Base-by-base conservation (phyloP, 2,329 filamentous ascomycete genomes). In the Colletotrichum lindemuthianum region DNA sequence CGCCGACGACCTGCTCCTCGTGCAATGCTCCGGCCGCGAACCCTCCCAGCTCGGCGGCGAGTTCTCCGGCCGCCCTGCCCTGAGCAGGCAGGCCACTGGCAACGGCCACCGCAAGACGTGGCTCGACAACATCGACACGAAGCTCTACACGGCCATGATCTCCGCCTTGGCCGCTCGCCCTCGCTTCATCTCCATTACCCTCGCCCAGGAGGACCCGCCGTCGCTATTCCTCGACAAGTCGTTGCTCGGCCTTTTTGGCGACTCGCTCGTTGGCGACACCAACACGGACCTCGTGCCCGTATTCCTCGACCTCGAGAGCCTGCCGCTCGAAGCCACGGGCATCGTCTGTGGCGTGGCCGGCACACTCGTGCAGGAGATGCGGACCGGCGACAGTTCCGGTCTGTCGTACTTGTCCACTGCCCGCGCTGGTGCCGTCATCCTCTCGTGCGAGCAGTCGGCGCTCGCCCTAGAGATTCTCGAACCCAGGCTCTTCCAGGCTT, bases 301-400 rank as follows among this genome's bases (percentile, higher is more conserved):
- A 70, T 95, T 93, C 63, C 84, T 99, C 4, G 93, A 98, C 71
- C 84, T 99, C 33, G 88, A 87, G 16, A 88, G 88, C 45, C 81
- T 98, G 44, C 92, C 95, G 0, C 84, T 95, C 45, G 93, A 97
- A 75, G 93, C 93, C 8, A 97, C 94, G 0, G 95, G 95, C 24
- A 97, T 99, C 63, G 93, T 99, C 4, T 97, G 94, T 70, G 95
- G 96, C 34, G 92, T 99, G 2, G 94, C 95, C 0, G 92, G 93
- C 33, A 86, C 89, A 59, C 82, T 98, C 34, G 91, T 93, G 1
- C 88, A 91, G 53, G 91, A 92, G 49, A 89, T 92, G 76, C 78
- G 82, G 59, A 79, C 79, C 70, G 74, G 75, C 39, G 79, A 81
- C 65, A 83, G 78, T 69, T 87, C 92, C 1, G 93, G 97, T 75